Base-by-base conservation (phyloP, 2,329 filamentous ascomycete genomes). In the Monosporascus cannonballus region DNA sequence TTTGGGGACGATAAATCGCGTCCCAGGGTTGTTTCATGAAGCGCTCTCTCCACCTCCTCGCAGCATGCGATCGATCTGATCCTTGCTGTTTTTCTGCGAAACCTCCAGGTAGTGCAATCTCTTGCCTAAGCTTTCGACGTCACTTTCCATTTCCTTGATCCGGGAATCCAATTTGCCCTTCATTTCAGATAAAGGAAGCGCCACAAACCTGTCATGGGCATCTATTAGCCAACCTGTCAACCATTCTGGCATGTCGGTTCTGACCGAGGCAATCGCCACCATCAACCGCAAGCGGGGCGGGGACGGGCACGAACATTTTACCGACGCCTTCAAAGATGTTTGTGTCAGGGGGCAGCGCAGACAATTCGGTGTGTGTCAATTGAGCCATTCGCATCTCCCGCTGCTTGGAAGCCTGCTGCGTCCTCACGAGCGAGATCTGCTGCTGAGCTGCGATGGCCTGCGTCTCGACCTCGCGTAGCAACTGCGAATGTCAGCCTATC, bases 271-370 rank as follows among this genome's bases (percentile, higher is more conserved):
- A 34, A 34, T 14, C 30, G 30, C 11, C 30, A 34, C 9, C 30
- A 14, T 34, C 30, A 34, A 34, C 11, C 30, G 4, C 30, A 47
- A 38, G 34, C 18, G 47, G 30, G 47, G 27, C 6, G 20, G 17
- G 44, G 39, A 49, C 51, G 18, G 50, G 37, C 51, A 73, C 85
- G 64, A 72, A 96, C 94, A 99, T 97, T 75, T 97, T 99, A 49
- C 94, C 94, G 11, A 97, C 87, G 6, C 93, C 93, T 73, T 97
- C 93, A 65, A 97, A 99, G 27, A 96, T 83, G 34, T 86, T 86
- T 0, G 90, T 94, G 47, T 86, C 81, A 18, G 80, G 69, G 4
- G 91, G 87, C 55, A 99, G 73, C 6, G 83, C 79, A n/a, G 83
- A 81, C 48, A 97, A 78, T 72, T 99, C 94, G 58, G 81, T 89